A percentile compares a stretch with the other conserved stretches of the same genome.
Conservation (phyloP, 1,139 yeast species). For the Yamadazyma triangularis region DNA sequence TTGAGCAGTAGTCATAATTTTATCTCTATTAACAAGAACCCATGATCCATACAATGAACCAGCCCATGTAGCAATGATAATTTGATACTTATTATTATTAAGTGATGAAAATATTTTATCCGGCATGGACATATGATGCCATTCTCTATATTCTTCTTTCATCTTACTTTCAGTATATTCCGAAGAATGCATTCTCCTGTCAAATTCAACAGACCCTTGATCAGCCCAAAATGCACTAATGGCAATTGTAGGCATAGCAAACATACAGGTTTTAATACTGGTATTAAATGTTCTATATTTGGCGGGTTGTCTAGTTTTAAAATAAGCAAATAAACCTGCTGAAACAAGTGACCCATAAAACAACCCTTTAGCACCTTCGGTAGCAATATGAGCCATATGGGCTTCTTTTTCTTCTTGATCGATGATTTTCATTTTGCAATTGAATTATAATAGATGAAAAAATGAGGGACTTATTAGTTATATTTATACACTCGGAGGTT, state of each 20-base stretch:
- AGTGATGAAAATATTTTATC: constrained; percentile 46
- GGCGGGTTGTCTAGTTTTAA: constrained; percentile 31
- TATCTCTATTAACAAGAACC: constrained; percentile 71
- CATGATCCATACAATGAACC: constrained; percentile 83
- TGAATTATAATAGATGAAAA: no score
- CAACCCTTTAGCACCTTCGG: constrained; percentile 40
- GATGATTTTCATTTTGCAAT: constrained; percentile 39
- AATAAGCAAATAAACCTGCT: constrained; percentile 28
- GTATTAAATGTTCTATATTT: constrained; percentile 34
- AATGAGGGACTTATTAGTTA: no score
- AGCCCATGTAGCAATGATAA: constrained; percentile 81
- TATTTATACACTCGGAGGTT: no score
- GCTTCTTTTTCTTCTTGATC: constrained; percentile 39
- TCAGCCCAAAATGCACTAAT: constrained; percentile 42
- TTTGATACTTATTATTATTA: constrained; percentile 64
- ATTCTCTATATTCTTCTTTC: constrained; percentile 46
- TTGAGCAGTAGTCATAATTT: constrained; percentile 72
- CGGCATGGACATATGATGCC: constrained; percentile 42
- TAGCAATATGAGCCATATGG: constrained; percentile 30
- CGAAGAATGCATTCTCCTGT: constrained; percentile 34
- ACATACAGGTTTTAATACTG: constrained; percentile 35
- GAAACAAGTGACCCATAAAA: constrained; percentile 34
- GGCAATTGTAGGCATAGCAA: constrained; percentile 40
- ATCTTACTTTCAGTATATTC: constrained; percentile 26
- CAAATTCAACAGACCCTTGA: constrained; percentile 47